phyloP scores from a whole-genome alignment of 2,329 filamentous ascomycete genomes.

The Alternaria sp. region DNA sequence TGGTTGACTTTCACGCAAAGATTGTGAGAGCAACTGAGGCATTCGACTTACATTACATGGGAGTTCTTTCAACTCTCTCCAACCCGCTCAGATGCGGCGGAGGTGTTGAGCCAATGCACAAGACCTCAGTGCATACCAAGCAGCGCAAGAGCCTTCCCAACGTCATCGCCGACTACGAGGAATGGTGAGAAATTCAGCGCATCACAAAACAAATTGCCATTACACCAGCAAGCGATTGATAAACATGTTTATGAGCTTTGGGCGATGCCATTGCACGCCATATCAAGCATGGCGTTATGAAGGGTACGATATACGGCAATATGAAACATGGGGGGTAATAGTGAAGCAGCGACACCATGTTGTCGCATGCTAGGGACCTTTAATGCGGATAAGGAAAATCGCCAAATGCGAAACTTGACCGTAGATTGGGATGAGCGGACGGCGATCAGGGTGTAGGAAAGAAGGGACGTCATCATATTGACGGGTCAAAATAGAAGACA shows the following conservation, averaged over 20 bases:
- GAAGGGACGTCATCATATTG: background rate
- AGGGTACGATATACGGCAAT: background rate
- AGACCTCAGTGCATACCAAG: background rate
- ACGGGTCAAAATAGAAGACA: background rate
- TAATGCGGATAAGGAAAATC: background rate
- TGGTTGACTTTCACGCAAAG: background rate
- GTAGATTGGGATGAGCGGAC: background rate
- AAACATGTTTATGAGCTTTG: background rate
- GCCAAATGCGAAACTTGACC: background rate
- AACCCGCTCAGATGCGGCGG: background rate
- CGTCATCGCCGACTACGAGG: background rate
- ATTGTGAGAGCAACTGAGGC: background rate
- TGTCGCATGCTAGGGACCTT: background rate
- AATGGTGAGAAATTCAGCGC: background rate
- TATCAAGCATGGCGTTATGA: background rate
- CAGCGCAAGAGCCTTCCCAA: background rate
- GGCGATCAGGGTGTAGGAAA: background rate
- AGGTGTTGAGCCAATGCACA: background rate
- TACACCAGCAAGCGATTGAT: background rate
- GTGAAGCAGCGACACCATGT: background rate
- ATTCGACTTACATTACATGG: background rate
- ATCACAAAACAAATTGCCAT: background rate
- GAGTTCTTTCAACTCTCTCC: background rate
- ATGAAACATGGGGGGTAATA: background rate
- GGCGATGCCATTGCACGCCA: background rate